Base-by-base conservation (phyloP, 139 green algal species). In the Asterochloris sp. region DNA sequence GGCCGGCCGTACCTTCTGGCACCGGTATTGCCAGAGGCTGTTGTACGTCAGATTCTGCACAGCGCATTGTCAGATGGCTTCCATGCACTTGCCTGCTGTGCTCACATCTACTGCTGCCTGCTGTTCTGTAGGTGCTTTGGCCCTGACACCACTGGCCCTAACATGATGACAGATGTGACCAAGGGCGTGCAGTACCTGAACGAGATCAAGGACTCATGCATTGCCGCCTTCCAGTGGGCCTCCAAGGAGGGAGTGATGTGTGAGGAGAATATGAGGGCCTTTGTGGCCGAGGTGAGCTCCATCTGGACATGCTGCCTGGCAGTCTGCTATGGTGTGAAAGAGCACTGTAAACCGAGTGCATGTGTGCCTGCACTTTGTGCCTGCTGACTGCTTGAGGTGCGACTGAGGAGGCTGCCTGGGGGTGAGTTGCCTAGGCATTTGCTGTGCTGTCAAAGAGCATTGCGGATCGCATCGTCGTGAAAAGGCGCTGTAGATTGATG, bases 101-200 rank as follows among this genome's bases (percentile, higher is more conserved):
- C 38, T 54, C 38, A 54, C 38, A 54, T 6, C 38, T 54, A 6
- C 38, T 54, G 38, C 38, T 54, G 38, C 38, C 38, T 54, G 38
- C 38, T 6, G 38, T 54, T 6, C 38, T 54, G 38, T 54, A 54
- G 38, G 38, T 97, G 92, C 91, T 99, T 99, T 83, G 97, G 97
- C 82, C 97, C 97, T 77, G 97, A 99, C 91, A 99, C 97, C 78
- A 96, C 88, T 15, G 97, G 97, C 84, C 95, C 97, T 87, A 99
- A 99, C 94, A 85, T 99, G 85, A 83, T 99, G 74, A 87, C 98
- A 1, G 97, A 99, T 87, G 91, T 97, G 68, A 98, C 95, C 89
- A 99, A 99, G 95, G 97, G 97, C 86, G 97, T 99, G 86, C 97
- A 99, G 93, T 99, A 99, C 92, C 90, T 99, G 84, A 99, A 98